phyloP scores from a whole-genome alignment of 2,329 filamentous ascomycete species.

The Ceratocystis albifundus region DNA sequence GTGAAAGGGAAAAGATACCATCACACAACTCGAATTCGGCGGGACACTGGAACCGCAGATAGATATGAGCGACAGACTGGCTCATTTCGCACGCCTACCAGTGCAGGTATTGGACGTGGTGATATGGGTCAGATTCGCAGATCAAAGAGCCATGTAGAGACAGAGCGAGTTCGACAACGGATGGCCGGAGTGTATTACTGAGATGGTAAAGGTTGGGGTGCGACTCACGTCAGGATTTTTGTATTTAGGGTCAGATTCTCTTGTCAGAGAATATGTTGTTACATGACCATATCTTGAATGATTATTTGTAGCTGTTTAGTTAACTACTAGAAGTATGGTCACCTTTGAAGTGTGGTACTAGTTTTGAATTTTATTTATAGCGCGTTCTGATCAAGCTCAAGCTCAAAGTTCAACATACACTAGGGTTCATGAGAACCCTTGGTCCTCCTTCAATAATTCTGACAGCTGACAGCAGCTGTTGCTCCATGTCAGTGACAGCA shows the following conservation, averaged over 20 bases:
- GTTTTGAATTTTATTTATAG: no score
- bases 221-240: neutral
- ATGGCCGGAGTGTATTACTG: conserved; percentile 22
- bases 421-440: no score
- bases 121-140: conserved; percentile 27
- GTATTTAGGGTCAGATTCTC: neutral
- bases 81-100: neutral
- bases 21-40: neutral
- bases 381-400: no score
- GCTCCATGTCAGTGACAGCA: neutral
- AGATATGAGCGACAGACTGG: conserved; percentile 12
- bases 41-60: neutral
- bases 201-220: neutral
- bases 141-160: conserved; percentile 41
- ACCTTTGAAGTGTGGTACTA: no score
- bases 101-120: neutral
- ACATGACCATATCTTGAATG: no score
- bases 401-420: no score
- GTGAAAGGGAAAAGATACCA: neutral
- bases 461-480: neutral
- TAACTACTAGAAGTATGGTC: no score
- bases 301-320: no score
- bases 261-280: no score
- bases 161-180: conserved; percentile 34
- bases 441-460: no score